Percentiles rank a stretch among this genome's conserved stretches.
Evolutionary conservation across 495 filamentous ascomycete species (phyloP).

Genomic region (Pseudoneurospora amorphoporcata): DNA sequence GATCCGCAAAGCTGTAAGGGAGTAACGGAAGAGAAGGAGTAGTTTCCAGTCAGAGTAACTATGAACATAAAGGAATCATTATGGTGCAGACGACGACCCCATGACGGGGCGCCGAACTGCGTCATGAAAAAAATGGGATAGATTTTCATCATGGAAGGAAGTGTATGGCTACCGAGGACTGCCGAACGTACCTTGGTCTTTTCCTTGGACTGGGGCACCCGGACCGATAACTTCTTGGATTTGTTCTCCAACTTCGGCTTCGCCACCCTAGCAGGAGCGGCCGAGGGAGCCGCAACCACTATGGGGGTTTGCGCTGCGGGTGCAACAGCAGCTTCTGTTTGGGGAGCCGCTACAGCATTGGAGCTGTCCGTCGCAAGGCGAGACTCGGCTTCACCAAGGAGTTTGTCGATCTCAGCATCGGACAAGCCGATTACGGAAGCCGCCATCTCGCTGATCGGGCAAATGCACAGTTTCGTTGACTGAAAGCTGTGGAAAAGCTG

Average conservation of each 20-base stretch:
- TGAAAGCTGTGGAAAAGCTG: neutral
- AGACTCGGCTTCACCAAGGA: constrained; percentile 22
- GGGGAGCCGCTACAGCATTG: constrained; percentile 4
- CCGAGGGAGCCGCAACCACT: constrained; percentile 4
- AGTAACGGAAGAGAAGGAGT: neutral
- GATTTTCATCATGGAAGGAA: constrained; percentile 28
- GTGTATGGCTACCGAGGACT: neutral
- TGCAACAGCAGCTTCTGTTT: neutral
- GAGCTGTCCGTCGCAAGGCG: constrained; percentile 17
- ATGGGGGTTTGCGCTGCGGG: constrained; percentile 2
- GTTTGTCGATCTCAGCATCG: constrained; percentile 21
- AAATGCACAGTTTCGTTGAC: neutral
- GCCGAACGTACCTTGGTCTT: constrained; percentile 30
- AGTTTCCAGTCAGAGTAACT: constrained; percentile 89
- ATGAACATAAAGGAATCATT: constrained; percentile 76
- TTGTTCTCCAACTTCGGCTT: constrained; percentile 14
- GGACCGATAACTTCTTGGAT: constrained; percentile 26
- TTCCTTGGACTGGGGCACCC: constrained; percentile 29
- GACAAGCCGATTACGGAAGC: constrained; percentile 10
- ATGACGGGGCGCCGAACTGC: constrained; percentile 35
- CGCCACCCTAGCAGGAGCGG: constrained; percentile 15
- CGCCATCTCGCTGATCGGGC: constrained; percentile 9
- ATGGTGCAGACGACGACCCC: constrained; percentile 29
- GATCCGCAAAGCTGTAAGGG: neutral
- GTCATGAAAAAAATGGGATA: constrained; percentile 32